Evolutionary conservation across 2,329 filamentous ascomycete genomes (phyloP).

Genomic region (Cytospora piceae): DNA sequence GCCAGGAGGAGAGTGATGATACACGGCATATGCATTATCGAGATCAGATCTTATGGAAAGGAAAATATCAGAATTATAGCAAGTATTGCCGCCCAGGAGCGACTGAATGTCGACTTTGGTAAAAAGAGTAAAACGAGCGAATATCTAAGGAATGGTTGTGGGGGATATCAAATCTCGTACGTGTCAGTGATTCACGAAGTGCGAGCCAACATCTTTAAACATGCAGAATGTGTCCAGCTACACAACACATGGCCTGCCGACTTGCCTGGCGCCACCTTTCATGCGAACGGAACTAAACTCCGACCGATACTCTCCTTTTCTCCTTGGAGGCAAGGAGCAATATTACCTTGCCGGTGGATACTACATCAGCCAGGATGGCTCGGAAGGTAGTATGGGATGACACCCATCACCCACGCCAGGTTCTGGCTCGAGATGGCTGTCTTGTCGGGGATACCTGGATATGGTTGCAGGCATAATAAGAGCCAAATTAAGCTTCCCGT

Average conservation of each 20-base stretch:
- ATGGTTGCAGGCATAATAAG: neutral
- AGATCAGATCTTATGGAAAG: neutral
- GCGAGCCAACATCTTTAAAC: slow-evolving; percentile 25
- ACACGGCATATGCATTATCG: slow-evolving; percentile 19
- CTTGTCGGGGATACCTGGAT: slow-evolving; percentile 3
- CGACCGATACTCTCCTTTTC: slow-evolving; percentile 4
- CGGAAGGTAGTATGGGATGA: slow-evolving; percentile 14
- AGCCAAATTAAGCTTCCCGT: neutral
- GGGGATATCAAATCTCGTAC: neutral
- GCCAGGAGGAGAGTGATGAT: slow-evolving; percentile 26
- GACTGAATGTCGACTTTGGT: neutral
- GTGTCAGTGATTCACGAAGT: neutral
- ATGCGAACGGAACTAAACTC: slow-evolving; percentile 5
- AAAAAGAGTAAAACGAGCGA: neutral
- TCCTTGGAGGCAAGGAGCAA: neutral
- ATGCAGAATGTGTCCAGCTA: slow-evolving; percentile 19
- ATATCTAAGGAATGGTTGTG: slow-evolving; percentile 1
- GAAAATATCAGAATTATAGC: neutral
- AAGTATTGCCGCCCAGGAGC: neutral
- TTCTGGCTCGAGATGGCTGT: neutral
- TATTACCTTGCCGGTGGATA: neutral
- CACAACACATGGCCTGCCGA: slow-evolving; percentile 18
- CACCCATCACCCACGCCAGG: slow-evolving; percentile 1
- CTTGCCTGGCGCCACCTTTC: slow-evolving; percentile 18
- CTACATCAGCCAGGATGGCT: slow-evolving; percentile 15